phyloP scores from a whole-genome alignment of 164 flowering plant genomes.

The Warburgia ugandensis region DNA sequence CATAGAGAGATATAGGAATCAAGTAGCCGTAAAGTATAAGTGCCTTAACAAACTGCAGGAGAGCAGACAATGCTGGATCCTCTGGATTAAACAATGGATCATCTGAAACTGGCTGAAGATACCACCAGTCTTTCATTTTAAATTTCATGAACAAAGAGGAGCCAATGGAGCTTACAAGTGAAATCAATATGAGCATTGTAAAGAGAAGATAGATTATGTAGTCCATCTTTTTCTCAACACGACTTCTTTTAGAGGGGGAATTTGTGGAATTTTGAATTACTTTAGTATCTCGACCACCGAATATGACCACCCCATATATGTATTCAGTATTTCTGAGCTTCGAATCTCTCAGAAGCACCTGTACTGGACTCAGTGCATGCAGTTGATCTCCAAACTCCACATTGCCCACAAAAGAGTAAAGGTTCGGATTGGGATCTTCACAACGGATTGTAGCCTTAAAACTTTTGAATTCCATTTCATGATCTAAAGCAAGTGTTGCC shows the following conservation, averaged over 20 bases:
- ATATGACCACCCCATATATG: constrained; percentile 58
- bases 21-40: constrained; percentile 60
- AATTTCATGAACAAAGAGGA: constrained; percentile 30
- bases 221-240: constrained; percentile 59
- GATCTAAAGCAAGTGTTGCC: constrained; percentile 37
- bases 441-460: constrained; percentile 52
- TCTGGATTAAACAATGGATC: constrained; percentile 40
- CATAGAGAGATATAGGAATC: constrained; percentile 74
- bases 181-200: constrained; percentile 32
- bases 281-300: constrained; percentile 66
- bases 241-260: constrained; percentile 71
- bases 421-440: constrained; percentile 76
- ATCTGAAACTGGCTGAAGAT: constrained; percentile 45
- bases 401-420: constrained; percentile 61
- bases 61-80: constrained; percentile 37
- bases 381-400: constrained; percentile 39
- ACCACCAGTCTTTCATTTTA: constrained; percentile 55
- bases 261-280: constrained; percentile 62
- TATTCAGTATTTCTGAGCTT: constrained; percentile 68
- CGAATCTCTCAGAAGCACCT: constrained; percentile 68
- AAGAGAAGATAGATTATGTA: constrained; percentile 52
- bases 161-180: constrained; percentile 40
- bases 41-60: constrained; percentile 55
- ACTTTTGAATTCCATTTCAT: constrained; percentile 36
- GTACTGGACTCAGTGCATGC: constrained; percentile 45